phyloP scores from a whole-genome alignment of 257 asterid genomes.

The Salvia hispanica region DNA sequence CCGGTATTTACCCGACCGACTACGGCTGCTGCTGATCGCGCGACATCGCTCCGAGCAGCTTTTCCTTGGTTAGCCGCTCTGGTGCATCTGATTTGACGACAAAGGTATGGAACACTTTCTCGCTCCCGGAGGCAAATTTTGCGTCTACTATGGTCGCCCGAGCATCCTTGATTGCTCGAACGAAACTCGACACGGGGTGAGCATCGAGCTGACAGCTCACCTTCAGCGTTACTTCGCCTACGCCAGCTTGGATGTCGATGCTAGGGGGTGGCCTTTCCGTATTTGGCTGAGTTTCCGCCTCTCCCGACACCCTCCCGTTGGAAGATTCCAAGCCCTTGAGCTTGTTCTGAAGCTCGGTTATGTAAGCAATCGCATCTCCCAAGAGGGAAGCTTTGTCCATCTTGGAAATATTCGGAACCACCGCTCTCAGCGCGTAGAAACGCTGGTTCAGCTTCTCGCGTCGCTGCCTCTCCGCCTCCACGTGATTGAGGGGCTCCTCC shows the following conservation, averaged over 20 bases:
- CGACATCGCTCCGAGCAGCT: constrained; percentile 58
- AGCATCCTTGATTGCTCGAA: constrained; percentile 57
- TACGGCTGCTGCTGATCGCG: constrained; percentile 29
- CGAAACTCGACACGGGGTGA: constrained; percentile 63
- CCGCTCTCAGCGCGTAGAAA: constrained; percentile 84
- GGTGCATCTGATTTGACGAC: constrained; percentile 60
- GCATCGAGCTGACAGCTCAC: constrained; percentile 60
- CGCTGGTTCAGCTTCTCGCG: constrained; percentile 90
- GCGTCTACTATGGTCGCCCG: constrained; percentile 60
- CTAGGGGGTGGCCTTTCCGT: constrained; percentile 38
- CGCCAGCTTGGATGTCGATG: constrained; percentile 48
- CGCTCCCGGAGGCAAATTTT: constrained; percentile 52
- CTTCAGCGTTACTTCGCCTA: constrained; percentile 51
- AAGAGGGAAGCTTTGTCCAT: constrained; percentile 97
- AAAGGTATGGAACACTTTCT: constrained; percentile 69
- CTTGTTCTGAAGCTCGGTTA: constrained; percentile 88
- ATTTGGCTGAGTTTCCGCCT: constrained; percentile 44
- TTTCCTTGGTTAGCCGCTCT: constrained; percentile 66
- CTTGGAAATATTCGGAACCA: constrained; percentile 86
- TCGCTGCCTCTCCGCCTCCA: constrained; percentile 91
- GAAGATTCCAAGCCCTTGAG: constrained; percentile 69
- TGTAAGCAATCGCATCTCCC: constrained; percentile 93
- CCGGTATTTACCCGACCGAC: constrained; percentile 35
- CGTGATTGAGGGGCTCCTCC: constrained; percentile 87
- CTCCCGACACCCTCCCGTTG: constrained; percentile 47